Evolutionary conservation across 257 asterid species (phyloP).

Genomic region (Solanum chaucha): DNA sequence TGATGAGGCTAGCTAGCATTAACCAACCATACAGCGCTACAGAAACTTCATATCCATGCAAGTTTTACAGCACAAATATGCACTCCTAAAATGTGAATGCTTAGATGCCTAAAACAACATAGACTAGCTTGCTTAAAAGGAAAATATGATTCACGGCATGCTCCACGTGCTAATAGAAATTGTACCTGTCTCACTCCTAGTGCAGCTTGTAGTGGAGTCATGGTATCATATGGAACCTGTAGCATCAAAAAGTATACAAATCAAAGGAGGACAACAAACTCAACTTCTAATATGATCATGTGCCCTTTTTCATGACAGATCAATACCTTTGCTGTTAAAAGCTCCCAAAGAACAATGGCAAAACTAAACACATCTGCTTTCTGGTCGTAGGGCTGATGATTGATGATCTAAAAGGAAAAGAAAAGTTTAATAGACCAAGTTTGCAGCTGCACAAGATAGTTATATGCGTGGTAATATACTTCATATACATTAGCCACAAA

Average conservation of each 20-base stretch:
- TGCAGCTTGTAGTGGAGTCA: slow-evolving; percentile 87
- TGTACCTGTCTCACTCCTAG: slow-evolving; percentile 81
- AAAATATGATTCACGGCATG: not conserved
- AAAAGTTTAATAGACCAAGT: not conserved
- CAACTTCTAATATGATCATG: not conserved
- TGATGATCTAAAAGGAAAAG: slow-evolving; percentile 48
- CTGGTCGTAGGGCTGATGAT: slow-evolving; percentile 85
- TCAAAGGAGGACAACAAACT: not conserved
- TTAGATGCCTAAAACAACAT: not conserved
- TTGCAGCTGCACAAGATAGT: not conserved
- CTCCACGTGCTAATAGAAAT: not conserved
- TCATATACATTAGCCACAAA: not conserved
- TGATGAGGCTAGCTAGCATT: not conserved
- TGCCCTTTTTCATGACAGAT: not conserved
- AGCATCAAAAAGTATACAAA: not conserved
- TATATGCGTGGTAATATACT: not conserved
- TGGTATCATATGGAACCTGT: slow-evolving; percentile 73
- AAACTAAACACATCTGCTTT: slow-evolving; percentile 91
- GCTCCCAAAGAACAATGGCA: slow-evolving; percentile 96
- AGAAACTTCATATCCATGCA: not conserved
- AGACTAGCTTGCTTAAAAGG: not conserved
- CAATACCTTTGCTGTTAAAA: slow-evolving; percentile 67
- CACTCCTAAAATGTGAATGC: not conserved
- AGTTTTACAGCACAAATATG: not conserved
- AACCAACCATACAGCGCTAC: not conserved